Percentiles rank a stretch among this genome's conserved stretches.
These are phyloP conservation scores for Diutina mesorugosa DNA, from an alignment of 1,139 yeast genomes.

Conservation along the genomic window DNA sequence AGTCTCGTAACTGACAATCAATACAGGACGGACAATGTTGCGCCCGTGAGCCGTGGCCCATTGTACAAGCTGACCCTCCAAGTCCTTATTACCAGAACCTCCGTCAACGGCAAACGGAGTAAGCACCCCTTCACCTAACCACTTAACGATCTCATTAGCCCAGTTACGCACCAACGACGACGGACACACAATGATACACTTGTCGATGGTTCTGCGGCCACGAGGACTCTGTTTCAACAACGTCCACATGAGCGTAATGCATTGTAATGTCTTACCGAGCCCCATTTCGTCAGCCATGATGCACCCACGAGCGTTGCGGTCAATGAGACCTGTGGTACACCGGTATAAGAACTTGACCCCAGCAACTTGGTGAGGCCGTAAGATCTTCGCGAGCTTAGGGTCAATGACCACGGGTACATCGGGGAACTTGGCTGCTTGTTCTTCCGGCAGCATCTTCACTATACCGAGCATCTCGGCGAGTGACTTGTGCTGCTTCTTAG, in stretches of 20 bases:
- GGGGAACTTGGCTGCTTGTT: constrained; percentile 37
- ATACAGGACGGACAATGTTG: constrained; percentile 81
- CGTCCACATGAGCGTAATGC: constrained; percentile 91
- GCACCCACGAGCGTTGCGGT: constrained; percentile 84
- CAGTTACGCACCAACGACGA: constrained; percentile 89
- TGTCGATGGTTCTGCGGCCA: constrained; percentile 73
- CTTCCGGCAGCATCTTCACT: constrained; percentile 30
- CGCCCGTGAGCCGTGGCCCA: constrained; percentile 92
- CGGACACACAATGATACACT: constrained; percentile 92
- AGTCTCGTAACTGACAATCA: constrained; percentile 93
- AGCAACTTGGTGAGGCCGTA: constrained; percentile 93
- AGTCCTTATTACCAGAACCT: constrained; percentile 54
- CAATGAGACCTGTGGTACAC: constrained; percentile 83
- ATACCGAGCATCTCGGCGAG: constrained; percentile 78
- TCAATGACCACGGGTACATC: constrained; percentile 95
- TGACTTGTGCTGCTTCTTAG: constrained; percentile 41
- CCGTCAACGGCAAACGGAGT: constrained; percentile 93
- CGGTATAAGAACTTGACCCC: constrained; percentile 86
- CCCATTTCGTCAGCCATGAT: constrained; percentile 99
- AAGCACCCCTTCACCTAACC: constrained; percentile 88
- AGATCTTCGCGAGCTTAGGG: constrained; percentile 69
- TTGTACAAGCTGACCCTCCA: constrained; percentile 55
- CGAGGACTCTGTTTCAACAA: constrained; percentile 80
- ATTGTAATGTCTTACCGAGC: constrained; percentile 88
- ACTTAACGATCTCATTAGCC: constrained; percentile 93